Conservation (phyloP, 495 filamentous ascomycete species). For the Neurospora sp. region DNA sequence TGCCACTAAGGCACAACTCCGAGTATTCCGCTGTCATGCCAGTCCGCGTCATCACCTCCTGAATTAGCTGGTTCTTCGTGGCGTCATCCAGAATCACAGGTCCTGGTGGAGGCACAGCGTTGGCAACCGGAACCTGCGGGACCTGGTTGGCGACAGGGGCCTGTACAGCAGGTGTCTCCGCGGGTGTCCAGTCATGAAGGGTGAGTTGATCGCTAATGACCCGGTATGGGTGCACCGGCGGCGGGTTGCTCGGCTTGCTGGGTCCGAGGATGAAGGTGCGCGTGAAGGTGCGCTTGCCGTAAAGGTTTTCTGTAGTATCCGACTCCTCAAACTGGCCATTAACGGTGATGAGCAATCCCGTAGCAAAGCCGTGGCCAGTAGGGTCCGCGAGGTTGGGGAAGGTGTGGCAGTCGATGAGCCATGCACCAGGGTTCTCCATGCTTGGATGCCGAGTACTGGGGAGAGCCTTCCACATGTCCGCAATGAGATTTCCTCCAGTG, state of each 20-base stretch:
- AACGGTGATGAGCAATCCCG: constrained; percentile 68
- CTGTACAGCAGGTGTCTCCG: constrained; percentile 5
- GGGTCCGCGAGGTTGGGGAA: constrained; percentile 63
- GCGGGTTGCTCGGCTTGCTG: constrained; percentile 41
- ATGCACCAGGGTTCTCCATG: constrained; percentile 49
- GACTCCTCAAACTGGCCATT: constrained; percentile 79
- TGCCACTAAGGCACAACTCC: constrained; percentile 52
- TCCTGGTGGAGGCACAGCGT: constrained; percentile 8
- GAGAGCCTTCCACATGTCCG: constrained; percentile 54
- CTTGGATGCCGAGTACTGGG: constrained; percentile 71
- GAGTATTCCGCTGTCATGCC: constrained; percentile 65
- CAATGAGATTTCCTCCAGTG: constrained; percentile 55
- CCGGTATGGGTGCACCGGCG: constrained; percentile 36
- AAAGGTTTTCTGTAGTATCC: constrained; percentile 40
- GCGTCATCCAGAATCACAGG: constrained; percentile 24
- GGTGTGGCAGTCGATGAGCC: constrained; percentile 73
- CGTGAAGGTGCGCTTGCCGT: constrained; percentile 64
- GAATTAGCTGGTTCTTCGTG: constrained; percentile 48
- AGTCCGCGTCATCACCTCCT: constrained; percentile 56
- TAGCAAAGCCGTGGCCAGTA: constrained; percentile 47
- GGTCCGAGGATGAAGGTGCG: constrained; percentile 78
- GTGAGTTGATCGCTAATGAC: constrained; percentile 74
- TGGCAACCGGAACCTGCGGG: neutral
- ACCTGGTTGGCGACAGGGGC: constrained; percentile 1
- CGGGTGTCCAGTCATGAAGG: constrained; percentile 41